A percentile compares a stretch with the other conserved stretches of the same genome.
Evolutionary conservation across 768 basidiomycete species (phyloP).

Genomic region (Atractiella rhizophila): DNA sequence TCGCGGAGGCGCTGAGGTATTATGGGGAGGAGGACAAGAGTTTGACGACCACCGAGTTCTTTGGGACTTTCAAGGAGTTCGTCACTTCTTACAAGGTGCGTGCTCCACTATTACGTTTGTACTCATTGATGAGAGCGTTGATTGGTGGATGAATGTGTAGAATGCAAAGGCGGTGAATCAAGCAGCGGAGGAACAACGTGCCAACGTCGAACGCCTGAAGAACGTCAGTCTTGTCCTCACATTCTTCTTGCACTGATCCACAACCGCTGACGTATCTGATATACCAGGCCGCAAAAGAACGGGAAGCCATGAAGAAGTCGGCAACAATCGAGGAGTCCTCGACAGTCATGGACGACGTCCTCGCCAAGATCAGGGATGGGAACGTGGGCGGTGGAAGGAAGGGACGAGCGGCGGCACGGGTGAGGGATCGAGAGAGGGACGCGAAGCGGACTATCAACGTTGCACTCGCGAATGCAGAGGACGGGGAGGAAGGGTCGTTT

Average conservation of each 20-base stretch:
- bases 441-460: no score
- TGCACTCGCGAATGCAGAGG: no score
- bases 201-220: neutral
- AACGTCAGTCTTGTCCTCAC: neutral
- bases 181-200: neutral
- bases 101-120: neutral
- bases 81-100: constrained; percentile 49
- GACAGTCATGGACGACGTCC: constrained; percentile 3
- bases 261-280: neutral
- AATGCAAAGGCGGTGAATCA: constrained; percentile 5
- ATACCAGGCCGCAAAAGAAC: neutral
- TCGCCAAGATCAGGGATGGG: constrained; percentile 2
- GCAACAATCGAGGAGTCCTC: neutral
- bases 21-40: constrained; percentile 80
- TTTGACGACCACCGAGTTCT: constrained; percentile 40
- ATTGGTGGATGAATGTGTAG: neutral
- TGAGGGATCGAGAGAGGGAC: no score
- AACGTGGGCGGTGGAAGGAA: neutral
- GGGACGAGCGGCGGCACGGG: no score
- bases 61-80: constrained; percentile 90
- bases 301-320: neutral
- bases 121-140: neutral
- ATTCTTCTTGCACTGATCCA: neutral
- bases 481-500: no score
- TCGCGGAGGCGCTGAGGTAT: constrained; percentile 60